phyloP scores from a whole-genome alignment of 225 moss, liverwort and hornwort species.

The Thuidium tamariscinum region DNA sequence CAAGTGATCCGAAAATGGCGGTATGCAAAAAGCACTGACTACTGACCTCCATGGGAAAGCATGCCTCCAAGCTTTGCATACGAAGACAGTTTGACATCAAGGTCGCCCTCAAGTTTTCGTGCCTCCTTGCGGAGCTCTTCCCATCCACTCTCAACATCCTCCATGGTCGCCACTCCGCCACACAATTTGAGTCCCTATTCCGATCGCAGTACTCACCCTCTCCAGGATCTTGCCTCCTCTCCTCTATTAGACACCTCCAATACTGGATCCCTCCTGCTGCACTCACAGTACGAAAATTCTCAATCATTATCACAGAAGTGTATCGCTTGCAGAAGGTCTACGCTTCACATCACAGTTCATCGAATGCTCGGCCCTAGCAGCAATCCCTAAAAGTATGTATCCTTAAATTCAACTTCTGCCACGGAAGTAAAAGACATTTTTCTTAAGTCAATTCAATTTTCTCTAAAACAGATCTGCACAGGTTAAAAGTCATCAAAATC shows the following conservation, averaged over 20 bases:
- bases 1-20: neutral
- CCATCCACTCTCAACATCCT: constrained; percentile 81
- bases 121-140: constrained; percentile 96
- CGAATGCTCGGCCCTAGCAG: neutral
- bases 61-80: constrained; percentile 96
- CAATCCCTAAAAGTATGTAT: neutral
- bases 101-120: constrained; percentile 89
- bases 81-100: constrained; percentile 94
- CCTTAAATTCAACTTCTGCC: neutral
- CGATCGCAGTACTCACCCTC: neutral
- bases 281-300: neutral
- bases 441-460: neutral
- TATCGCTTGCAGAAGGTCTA: neutral
- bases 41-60: constrained; percentile 88
- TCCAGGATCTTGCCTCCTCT: neutral
- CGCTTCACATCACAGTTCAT: neutral
- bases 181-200: neutral
- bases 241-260: neutral
- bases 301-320: neutral
- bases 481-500: neutral
- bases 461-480: neutral
- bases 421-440: neutral
- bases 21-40: neutral
- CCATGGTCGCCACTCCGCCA: constrained; percentile 28
- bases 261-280: neutral